Evolutionary conservation across 2,329 filamentous ascomycete species (phyloP).

Genomic region (Onygenales sp.): DNA sequence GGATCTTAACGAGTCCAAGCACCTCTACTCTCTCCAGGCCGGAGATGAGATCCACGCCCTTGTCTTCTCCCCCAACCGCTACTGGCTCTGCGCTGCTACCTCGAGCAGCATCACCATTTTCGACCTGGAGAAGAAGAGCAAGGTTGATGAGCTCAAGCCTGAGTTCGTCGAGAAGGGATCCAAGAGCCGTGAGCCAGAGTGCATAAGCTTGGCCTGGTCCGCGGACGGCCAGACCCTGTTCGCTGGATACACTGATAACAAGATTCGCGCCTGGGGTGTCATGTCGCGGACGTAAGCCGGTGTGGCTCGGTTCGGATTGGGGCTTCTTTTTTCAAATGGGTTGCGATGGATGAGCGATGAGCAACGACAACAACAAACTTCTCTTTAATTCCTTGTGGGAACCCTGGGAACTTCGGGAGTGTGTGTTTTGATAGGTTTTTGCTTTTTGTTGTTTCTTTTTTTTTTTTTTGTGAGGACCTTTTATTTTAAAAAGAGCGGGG

Average conservation of each 20-base stretch:
- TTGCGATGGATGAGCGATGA: conserved; percentile 36
- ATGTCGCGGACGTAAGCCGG: conserved; percentile 75
- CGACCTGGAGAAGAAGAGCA: conserved; percentile 99
- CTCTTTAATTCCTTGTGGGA: background rate
- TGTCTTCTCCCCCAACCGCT: conserved; percentile 99
- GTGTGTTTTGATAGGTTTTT: no score
- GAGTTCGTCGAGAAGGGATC: conserved; percentile 93
- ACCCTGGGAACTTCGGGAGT: no score
- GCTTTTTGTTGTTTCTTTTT: background rate
- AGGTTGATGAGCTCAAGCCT: conserved; percentile 99
- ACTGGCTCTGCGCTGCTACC: conserved; percentile 99
- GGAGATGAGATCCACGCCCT: conserved; percentile 99
- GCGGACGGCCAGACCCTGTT: conserved; percentile 99
- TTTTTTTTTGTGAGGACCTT: background rate
- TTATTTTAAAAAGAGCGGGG: background rate
- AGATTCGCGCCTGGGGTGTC: conserved; percentile 95
- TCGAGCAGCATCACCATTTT: conserved; percentile 99
- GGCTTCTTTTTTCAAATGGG: conserved; percentile 17
- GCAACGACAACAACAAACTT: conserved; percentile 27
- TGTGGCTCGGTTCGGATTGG: conserved; percentile 8
- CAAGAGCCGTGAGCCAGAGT: conserved; percentile 99
- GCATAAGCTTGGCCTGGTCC: conserved; percentile 92
- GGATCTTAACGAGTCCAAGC: conserved; percentile 99
- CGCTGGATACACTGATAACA: conserved; percentile 99
- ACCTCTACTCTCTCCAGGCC: conserved; percentile 98